phyloP scores from a whole-genome alignment of 1,284 basidiomycete species.

The Rhodotorula sp. region DNA sequence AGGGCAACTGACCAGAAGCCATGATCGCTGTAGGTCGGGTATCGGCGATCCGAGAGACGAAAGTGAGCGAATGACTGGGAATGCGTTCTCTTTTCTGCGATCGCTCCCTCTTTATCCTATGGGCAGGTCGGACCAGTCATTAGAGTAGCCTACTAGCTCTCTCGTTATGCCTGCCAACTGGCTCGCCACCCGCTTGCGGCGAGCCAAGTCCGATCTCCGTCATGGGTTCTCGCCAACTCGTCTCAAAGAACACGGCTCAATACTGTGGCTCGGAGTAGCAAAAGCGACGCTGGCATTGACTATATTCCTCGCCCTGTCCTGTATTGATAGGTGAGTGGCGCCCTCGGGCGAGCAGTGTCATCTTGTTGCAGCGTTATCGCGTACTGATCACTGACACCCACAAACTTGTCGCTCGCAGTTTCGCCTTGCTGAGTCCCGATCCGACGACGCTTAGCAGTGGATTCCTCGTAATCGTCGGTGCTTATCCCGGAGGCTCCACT shows the following conservation, averaged over 20 bases:
- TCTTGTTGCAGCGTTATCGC: neutral
- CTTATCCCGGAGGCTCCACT: slow-evolving; percentile 23
- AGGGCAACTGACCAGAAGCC: slow-evolving; percentile 1
- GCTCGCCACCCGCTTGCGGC: neutral
- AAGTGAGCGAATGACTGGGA: neutral
- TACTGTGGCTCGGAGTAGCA: neutral
- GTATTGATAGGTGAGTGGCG: neutral
- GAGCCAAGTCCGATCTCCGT: neutral
- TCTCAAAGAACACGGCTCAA: neutral
- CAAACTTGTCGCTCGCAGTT: neutral
- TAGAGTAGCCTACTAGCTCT: neutral
- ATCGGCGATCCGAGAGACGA: neutral
- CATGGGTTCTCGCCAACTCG: neutral
- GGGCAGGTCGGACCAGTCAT: neutral
- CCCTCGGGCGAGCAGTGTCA: neutral
- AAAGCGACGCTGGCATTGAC: neutral
- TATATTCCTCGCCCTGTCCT: neutral
- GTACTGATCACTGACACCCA: neutral
- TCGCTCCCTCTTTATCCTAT: neutral
- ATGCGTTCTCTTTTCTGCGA: neutral
- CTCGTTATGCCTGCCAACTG: neutral
- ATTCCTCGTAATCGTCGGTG: slow-evolving; percentile 33
- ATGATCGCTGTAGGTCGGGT: neutral
- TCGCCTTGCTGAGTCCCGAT: slow-evolving; percentile 5
- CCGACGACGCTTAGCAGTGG: slow-evolving; percentile 15